Base-by-base conservation (phyloP, 2,329 filamentous ascomycete genomes). In the Phialemoniopsis sp. region DNA sequence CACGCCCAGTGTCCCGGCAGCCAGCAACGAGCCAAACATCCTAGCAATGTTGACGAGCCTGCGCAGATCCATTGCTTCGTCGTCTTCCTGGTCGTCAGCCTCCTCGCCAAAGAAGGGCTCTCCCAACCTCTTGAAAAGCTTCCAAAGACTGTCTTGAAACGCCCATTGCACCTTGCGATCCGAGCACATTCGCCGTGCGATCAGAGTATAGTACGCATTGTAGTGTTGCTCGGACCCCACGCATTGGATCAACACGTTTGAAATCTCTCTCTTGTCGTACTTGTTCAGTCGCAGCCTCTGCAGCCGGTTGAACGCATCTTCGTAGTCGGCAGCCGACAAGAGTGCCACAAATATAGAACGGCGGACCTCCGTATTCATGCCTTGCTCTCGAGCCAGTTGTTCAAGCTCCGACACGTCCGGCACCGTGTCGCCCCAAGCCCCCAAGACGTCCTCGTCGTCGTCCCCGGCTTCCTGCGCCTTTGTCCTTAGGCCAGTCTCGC, bases 291-390 rank as follows among this genome's bases (percentile, higher is more conserved):
- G 82, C 9, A 98, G 77, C 57, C 94, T 94, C 43, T 82, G 69
- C 8, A 96, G 72, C 14, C 89, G 85, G 9, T 82, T 66, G 51
- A 90, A 82, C 1, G 89, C 93, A 53, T 97, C 89, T 50, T 89
- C 82, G 57, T 78, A 88, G 56, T 95, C 89, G 9, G 77, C 78
- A 1, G 89, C 87, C 10, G 87, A 90, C 72, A 96, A 86, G 43
- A 98, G 82, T 5, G 89, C 83, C 28, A 94, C 78, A 60, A 98
- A 98, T 43, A 98, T 95, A n/a, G 89, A 87, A 38, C 88, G 80
- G 34, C 90, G 84, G 15, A 93, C 76, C 42, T 88, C 82, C 0
- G 89, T 95, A 57, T 89, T 93, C 78, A 96, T 89, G 15, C 88
- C 82, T 48, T 94, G 85, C 34, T 86, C 78, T 41, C 79, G 78